Conservation (phyloP, 2,329 filamentous ascomycete species). For the Thelonectria olida region DNA sequence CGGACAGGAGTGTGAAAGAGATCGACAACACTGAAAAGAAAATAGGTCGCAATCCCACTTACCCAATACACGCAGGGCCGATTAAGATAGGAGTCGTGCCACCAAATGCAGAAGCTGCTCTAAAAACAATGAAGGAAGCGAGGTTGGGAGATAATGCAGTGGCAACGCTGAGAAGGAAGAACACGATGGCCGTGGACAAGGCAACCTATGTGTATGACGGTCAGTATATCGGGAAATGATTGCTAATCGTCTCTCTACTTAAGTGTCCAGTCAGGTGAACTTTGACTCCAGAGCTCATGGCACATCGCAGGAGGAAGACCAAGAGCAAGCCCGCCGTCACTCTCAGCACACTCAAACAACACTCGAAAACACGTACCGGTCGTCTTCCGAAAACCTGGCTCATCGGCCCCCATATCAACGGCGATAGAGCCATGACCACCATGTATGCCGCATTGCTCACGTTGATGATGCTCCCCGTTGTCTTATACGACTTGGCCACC, state of each 20-base stretch:
- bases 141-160: constrained; percentile 78
- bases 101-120: constrained; percentile 78
- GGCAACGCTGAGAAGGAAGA: constrained; percentile 75
- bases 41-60: constrained; percentile 40
- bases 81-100: constrained; percentile 79
- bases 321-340: not conserved
- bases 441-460: constrained; percentile 80
- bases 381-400: constrained; percentile 71
- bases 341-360: not conserved
- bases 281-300: not conserved
- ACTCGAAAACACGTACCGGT: constrained; percentile 54
- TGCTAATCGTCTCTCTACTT: not conserved
- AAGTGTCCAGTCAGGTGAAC: not conserved
- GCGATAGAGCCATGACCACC: constrained; percentile 76
- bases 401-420: constrained; percentile 77
- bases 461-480: constrained; percentile 75
- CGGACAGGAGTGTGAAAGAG: not conserved
- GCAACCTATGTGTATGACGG: constrained; percentile 43
- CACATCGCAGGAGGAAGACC: not conserved
- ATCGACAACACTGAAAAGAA: not conserved
- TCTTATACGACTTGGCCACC: constrained; percentile 71
- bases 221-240: not conserved
- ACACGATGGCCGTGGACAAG: constrained; percentile 67
- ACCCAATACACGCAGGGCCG: constrained; percentile 74
- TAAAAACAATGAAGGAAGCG: constrained; percentile 76